A percentile compares a stretch with the other conserved stretches of the same genome.
phyloP scores from a whole-genome alignment of 345 rosid species.

The Salix koriyanagi region DNA sequence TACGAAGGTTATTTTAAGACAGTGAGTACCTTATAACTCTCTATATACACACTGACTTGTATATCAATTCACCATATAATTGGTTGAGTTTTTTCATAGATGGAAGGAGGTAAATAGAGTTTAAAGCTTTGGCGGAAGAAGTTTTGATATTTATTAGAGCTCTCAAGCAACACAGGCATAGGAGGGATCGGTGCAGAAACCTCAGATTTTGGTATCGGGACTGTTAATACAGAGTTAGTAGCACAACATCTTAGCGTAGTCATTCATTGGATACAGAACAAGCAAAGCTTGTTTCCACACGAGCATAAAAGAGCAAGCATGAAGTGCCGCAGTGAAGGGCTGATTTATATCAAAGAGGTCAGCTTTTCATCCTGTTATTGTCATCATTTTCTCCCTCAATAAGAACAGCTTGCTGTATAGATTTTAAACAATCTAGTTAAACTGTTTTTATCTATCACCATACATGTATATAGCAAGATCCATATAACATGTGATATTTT shows the following conservation, averaged over 20 bases:
- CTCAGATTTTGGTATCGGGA: slow-evolving; percentile 20
- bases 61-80: background rate
- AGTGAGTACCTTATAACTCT: slow-evolving; percentile 24
- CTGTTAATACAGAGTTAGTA: slow-evolving; percentile 28
- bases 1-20: slow-evolving; percentile 67
- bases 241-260: background rate
- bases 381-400: background rate
- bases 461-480: background rate
- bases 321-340: background rate
- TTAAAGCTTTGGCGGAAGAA: background rate
- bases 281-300: background rate
- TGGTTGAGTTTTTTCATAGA: background rate
- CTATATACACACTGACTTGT: background rate
- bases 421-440: background rate
- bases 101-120: background rate
- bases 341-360: background rate
- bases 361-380: background rate
- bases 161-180: background rate
- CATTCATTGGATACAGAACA: background rate
- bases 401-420: background rate
- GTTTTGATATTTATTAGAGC: background rate
- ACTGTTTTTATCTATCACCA: background rate
- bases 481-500: background rate
- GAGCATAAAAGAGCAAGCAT: background rate
- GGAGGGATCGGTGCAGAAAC: slow-evolving; percentile 12